Base-by-base conservation (phyloP, 345 rosid species). In the Brassica nigra region DNA sequence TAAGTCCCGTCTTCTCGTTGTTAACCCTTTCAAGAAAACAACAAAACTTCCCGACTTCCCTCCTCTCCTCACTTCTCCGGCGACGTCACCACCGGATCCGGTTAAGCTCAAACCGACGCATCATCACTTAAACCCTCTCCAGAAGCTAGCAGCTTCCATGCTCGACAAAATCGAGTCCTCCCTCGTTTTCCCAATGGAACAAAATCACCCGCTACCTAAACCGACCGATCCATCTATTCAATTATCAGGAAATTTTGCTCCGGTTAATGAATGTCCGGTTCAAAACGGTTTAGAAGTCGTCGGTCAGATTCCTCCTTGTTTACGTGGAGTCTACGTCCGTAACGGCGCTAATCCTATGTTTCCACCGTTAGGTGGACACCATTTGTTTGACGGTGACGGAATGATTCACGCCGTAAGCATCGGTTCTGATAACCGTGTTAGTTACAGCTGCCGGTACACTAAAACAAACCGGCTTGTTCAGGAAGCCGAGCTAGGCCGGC, bases 371-470 rank as follows among this genome's bases (percentile, higher is more conserved):
- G 89, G 84, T 5, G 92, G 95, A 15, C 88, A 90, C 82, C 98
- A 91, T 81, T 73, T 91, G 2, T 91, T 93, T 61, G 98, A 91
- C 47, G 95, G 97, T 39, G 97, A 93, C 73, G 98, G 95, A 31
- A 93, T 91, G 97, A 71, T 93, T 54, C 98, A 93, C 76, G 97
- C 97, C 6, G 87, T 93, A 29, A 82, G 68, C 2, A 80, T 93
- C 33, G 82, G 77, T 62, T 4, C 10, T 2, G 83, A 69, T 11
- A 85, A 83, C 67, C 37, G 61, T 12, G 95, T 91, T 44, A 83
- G 90, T 71, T 90, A 91, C 27, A 66, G 87, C 58, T 91, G 95
- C 62, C 84, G 93, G 72, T 90, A 82, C 83, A 91, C 95, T 16
- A 80, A 75, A 12, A 91, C 97, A 7, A 86, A 81, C 82, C 83